phyloP scores from a whole-genome alignment of 306 rosid genomes.

The Rosa chinensis region DNA sequence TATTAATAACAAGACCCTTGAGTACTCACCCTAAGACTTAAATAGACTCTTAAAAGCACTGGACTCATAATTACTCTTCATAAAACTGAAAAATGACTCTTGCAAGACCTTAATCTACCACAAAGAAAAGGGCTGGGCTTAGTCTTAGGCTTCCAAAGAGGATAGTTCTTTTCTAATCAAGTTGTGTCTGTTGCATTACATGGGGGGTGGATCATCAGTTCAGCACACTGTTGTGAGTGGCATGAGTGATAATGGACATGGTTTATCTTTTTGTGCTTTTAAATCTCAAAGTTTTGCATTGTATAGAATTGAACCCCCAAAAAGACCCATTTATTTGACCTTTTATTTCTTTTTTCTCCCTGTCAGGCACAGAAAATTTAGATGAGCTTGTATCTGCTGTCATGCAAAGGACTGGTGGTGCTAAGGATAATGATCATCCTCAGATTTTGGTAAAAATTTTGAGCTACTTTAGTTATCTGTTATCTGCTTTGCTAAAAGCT shows the following conservation, averaged over 20 bases:
- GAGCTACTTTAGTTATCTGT: constrained; percentile 15
- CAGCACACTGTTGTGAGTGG: background rate
- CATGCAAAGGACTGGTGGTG: constrained; percentile 60
- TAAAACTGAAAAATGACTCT: too few species aligned
- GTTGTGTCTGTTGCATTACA: too few species aligned
- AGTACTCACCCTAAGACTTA: too few species aligned
- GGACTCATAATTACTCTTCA: too few species aligned
- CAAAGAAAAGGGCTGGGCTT: too few species aligned
- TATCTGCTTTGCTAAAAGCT: constrained; percentile 16
- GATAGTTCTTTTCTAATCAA: too few species aligned
- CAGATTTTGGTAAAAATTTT: constrained; percentile 58
- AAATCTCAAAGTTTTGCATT: background rate
- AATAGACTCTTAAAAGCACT: too few species aligned
- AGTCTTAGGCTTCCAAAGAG: too few species aligned
- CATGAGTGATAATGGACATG: background rate
- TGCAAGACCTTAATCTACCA: too few species aligned
- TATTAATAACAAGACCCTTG: too few species aligned
- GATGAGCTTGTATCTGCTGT: constrained; percentile 68
- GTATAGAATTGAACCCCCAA: background rate
- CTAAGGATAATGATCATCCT: constrained; percentile 47
- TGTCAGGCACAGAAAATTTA: constrained; percentile 60
- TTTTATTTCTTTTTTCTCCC: background rate
- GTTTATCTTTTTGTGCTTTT: background rate
- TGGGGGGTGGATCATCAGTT: background rate
- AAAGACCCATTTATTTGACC: constrained; percentile 14